phyloP scores from a whole-genome alignment of 192 early-diverging fungal genomes.

The Rhizoclosmatium globosum region DNA sequence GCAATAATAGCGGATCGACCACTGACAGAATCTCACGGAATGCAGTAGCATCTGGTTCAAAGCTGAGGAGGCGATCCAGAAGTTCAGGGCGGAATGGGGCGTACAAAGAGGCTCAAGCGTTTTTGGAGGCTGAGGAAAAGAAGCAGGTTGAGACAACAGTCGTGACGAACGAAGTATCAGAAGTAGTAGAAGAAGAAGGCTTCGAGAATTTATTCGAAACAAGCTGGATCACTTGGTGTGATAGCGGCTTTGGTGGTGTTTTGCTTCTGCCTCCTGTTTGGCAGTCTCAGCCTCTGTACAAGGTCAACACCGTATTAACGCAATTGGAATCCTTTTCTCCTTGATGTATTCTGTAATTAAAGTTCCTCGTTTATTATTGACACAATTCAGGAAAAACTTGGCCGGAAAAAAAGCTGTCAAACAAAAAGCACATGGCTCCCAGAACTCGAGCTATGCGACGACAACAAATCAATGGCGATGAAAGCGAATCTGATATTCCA shows the following conservation, averaged over 20 bases:
- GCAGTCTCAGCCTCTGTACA: slow-evolving; percentile 8
- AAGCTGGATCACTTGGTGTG: background rate
- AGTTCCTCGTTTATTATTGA: background rate
- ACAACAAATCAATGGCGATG: background rate
- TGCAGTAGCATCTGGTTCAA: background rate
- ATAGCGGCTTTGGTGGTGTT: slow-evolving; percentile 8
- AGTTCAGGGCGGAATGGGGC: background rate
- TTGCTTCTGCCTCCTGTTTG: slow-evolving; percentile 8
- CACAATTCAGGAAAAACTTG: background rate
- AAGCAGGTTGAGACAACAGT: background rate
- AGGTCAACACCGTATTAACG: slow-evolving; percentile 10
- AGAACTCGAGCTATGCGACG: background rate
- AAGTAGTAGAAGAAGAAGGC: background rate
- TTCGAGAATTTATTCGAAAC: background rate
- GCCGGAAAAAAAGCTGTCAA: background rate
- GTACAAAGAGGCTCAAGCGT: slow-evolving; percentile 1
- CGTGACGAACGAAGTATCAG: background rate
- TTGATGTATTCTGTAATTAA: background rate
- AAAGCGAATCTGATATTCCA: background rate
- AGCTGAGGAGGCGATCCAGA: slow-evolving; percentile 3
- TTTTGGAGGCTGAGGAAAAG: background rate
- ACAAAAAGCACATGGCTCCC: background rate
- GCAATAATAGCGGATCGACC: too few relatives aligned
- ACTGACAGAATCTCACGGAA: too few relatives aligned
- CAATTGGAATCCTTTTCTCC: slow-evolving; percentile 6